These are phyloP conservation scores for Podospora tetraspora DNA, from an alignment of 495 filamentous ascomycete species.

Conservation along the genomic window DNA sequence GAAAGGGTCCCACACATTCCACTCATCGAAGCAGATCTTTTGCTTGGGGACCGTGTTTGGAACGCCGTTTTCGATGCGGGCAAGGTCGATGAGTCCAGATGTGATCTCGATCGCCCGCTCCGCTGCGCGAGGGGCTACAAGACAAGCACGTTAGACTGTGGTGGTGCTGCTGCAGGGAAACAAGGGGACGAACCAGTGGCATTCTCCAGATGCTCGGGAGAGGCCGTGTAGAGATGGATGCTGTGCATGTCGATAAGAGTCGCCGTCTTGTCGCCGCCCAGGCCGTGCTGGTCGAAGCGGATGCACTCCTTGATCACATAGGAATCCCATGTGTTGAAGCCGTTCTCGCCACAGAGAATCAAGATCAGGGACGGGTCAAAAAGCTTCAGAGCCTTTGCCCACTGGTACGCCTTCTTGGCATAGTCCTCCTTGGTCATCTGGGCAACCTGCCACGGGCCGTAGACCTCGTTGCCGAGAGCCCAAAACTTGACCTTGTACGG, in stretches of 20 bases:
- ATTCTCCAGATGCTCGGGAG: conserved; percentile 48
- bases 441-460: conserved; percentile 75
- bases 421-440: conserved; percentile 73
- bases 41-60: conserved; percentile 51
- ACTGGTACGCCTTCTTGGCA: conserved; percentile 69
- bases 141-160: not conserved
- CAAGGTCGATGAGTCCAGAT: conserved; percentile 64
- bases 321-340: conserved; percentile 64
- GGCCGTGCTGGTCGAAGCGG: conserved; percentile 29
- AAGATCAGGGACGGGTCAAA: conserved; percentile 62
- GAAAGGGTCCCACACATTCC: conserved; percentile 78
- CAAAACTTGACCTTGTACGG: conserved; percentile 65
- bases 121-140: conserved; percentile 51
- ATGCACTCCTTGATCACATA: conserved; percentile 66
- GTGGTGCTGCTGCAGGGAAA: conserved; percentile 26
- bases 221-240: conserved; percentile 65
- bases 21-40: conserved; percentile 79
- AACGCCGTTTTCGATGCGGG: conserved; percentile 62
- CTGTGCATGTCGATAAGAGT: conserved; percentile 58
- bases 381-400: conserved; percentile 75
- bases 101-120: conserved; percentile 72
- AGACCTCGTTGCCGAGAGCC: conserved; percentile 66
- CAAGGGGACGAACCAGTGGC: conserved; percentile 33
- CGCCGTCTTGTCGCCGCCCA: not conserved
- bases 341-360: conserved; percentile 68